Evolutionary conservation across 768 basidiomycete genomes (phyloP).

Genomic region (Pleurotus pulmonarius): DNA sequence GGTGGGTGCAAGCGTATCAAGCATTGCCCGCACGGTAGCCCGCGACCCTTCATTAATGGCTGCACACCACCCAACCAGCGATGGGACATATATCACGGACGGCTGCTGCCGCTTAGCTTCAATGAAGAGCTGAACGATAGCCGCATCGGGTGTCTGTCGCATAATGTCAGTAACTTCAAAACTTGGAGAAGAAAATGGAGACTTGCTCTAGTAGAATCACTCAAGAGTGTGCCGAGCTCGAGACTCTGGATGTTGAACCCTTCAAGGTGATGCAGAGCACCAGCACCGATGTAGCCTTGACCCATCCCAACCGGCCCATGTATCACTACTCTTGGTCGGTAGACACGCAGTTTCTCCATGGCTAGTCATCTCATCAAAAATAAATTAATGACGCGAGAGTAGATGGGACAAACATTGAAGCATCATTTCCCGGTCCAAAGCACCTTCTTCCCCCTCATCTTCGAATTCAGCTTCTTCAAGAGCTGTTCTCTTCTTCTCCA

Average conservation of each 20-base stretch:
- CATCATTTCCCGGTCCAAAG: conserved; percentile 83
- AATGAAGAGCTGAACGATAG: conserved; percentile 90
- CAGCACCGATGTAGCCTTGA: conserved; percentile 85
- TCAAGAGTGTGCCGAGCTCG: conserved; percentile 84
- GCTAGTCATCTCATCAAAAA: conserved; percentile 40
- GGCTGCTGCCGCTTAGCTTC: conserved; percentile 98
- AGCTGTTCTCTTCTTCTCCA: conserved; percentile 76
- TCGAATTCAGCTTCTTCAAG: conserved; percentile 96
- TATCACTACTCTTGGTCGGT: conserved; percentile 83
- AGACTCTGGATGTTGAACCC: conserved; percentile 94
- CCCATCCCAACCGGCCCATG: conserved; percentile 87
- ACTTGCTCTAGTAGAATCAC: conserved; percentile 85
- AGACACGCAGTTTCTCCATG: conserved; percentile 87
- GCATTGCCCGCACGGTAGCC: conserved; percentile 82
- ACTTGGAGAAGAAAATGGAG: not conserved
- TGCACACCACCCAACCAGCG: conserved; percentile 79
- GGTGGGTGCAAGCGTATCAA: conserved; percentile 86
- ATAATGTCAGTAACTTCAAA: no score
- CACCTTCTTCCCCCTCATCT: conserved; percentile 73
- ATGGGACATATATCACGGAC: conserved; percentile 92
- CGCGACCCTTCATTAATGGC: conserved; percentile 83
- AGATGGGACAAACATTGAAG: conserved; percentile 63
- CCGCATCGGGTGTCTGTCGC: conserved; percentile 79
- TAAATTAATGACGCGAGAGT: not conserved
- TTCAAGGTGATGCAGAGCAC: conserved; percentile 89